Conservation (phyloP, 1,139 yeast species). For the Geotrichum phurueaensis region DNA sequence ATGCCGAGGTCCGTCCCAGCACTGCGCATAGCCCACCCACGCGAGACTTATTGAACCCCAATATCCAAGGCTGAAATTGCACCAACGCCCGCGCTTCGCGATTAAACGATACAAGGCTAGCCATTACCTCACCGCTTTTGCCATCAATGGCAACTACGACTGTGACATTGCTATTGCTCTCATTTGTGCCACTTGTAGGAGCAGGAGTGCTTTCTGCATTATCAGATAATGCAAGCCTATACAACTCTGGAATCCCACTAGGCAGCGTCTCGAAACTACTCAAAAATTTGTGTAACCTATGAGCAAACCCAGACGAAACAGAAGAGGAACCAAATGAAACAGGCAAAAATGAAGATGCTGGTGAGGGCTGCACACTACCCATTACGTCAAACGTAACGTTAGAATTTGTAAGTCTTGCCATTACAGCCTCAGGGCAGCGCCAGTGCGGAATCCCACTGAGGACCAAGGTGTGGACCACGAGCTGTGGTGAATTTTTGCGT, state of each 20-base stretch:
- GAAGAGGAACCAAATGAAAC: background rate
- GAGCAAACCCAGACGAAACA: background rate
- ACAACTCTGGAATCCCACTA: constrained; percentile 3
- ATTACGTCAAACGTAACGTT: background rate
- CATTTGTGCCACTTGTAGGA: background rate
- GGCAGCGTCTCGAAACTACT: background rate
- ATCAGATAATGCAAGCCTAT: background rate
- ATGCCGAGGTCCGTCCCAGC: constrained; percentile 36
- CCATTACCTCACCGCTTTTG: constrained; percentile 37
- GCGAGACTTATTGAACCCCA: constrained; percentile 32
- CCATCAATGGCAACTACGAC: background rate
- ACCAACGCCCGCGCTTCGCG: constrained; percentile 33
- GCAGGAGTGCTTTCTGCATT: background rate
- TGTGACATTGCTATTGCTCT: background rate
- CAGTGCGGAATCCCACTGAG: background rate
- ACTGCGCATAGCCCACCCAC: constrained; percentile 57
- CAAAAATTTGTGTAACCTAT: background rate
- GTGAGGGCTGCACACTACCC: background rate
- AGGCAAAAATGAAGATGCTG: background rate
- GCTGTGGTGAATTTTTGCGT: background rate
- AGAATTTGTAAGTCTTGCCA: background rate
- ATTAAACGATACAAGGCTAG: constrained; percentile 51
- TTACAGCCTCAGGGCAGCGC: background rate
- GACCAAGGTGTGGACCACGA: background rate
- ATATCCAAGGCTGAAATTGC: constrained; percentile 48